phyloP scores from a whole-genome alignment of 495 filamentous ascomycete species.

The Astrothelium macrocarpum region DNA sequence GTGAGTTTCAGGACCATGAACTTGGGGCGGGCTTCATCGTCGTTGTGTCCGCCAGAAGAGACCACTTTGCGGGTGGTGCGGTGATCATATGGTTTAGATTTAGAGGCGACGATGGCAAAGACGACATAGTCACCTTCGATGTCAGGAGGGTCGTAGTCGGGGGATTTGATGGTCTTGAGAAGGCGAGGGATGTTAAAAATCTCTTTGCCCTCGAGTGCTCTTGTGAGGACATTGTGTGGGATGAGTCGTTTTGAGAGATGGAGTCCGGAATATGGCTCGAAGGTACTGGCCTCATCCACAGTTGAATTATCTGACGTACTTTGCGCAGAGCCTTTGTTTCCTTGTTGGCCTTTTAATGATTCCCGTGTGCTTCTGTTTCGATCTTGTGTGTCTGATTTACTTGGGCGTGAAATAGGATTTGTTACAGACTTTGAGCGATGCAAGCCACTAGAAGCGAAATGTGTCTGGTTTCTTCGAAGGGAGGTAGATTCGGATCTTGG shows the following conservation, averaged over 20 bases:
- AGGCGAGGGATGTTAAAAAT: conserved; percentile 72
- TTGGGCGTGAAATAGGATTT: not conserved
- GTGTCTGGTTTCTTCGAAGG: not conserved
- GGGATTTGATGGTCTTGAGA: conserved; percentile 68
- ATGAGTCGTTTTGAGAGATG: conserved; percentile 82
- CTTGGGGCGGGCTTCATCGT: conserved; percentile 44
- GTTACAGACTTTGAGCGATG: not conserved
- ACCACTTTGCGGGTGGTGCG: conserved; percentile 42
- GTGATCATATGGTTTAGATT: conserved; percentile 68
- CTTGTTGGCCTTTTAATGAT: not conserved
- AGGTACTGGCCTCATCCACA: conserved; percentile 24
- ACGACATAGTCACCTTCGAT: conserved; percentile 79
- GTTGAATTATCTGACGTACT: not conserved
- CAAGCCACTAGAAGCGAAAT: not conserved
- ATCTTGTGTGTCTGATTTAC: not conserved
- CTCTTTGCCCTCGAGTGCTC: conserved; percentile 66
- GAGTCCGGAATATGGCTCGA: conserved; percentile 76
- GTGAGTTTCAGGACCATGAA: conserved; percentile 88
- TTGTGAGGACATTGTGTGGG: conserved; percentile 65
- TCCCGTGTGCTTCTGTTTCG: not conserved
- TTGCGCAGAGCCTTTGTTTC: not conserved
- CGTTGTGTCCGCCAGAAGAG: conserved; percentile 17
- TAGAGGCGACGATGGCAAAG: conserved; percentile 75
- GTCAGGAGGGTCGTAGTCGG: conserved; percentile 76
- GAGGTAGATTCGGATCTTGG: not conserved